Conservation (phyloP, 2,329 filamentous ascomycete species). For the Diaporthe longicolla region DNA sequence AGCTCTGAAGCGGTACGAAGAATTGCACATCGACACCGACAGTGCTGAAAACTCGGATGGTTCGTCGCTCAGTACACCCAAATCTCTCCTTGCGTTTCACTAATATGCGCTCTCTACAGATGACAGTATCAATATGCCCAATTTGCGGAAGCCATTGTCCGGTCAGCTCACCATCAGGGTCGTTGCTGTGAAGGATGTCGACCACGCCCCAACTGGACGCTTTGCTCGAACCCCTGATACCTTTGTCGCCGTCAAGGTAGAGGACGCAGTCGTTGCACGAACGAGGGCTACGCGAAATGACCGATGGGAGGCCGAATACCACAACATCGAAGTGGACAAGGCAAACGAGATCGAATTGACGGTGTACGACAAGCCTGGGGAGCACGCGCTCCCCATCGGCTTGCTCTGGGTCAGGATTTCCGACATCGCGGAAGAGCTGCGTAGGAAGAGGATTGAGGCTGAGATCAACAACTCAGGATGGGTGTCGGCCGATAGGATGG, state of each 20-base stretch:
- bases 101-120: conserved; percentile 68
- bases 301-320: conserved; percentile 91
- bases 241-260: conserved; percentile 95
- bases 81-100: conserved; percentile 35
- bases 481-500: conserved; percentile 98
- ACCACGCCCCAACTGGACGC: conserved; percentile 86
- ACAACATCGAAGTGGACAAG: conserved; percentile 96
- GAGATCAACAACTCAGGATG: conserved; percentile 95
- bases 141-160: conserved; percentile 94
- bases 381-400: conserved; percentile 92
- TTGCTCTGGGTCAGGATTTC: conserved; percentile 97
- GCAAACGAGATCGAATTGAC: conserved; percentile 98
- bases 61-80: conserved; percentile 58
- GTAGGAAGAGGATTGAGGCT: conserved; percentile 95
- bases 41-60: conserved; percentile 83
- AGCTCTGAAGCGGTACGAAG: conserved; percentile 95
- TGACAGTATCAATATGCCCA: conserved; percentile 96
- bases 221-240: conserved; percentile 95
- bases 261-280: conserved; percentile 90
- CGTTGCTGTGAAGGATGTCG: conserved; percentile 91
- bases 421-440: conserved; percentile 97
- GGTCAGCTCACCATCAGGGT: conserved; percentile 90
- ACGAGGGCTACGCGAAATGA: conserved; percentile 90
- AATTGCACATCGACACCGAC: conserved; percentile 93
- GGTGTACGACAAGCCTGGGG: conserved; percentile 94